Conservation (phyloP, 768 basidiomycete genomes). For the Lactifluus rugatus region DNA sequence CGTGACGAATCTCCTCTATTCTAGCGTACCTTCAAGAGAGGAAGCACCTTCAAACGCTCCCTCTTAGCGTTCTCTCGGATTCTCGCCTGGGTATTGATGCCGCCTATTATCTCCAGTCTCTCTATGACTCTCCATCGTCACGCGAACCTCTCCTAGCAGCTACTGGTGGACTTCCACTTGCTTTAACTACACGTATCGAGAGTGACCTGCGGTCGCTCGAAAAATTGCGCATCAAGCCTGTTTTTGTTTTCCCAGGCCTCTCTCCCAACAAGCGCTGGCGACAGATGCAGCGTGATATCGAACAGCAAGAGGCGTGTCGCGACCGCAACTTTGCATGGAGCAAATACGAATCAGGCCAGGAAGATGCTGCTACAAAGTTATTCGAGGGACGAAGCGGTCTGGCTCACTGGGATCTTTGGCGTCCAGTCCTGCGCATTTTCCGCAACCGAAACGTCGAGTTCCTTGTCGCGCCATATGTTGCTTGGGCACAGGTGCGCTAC, state of each 20-base stretch:
- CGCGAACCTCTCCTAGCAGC: slow-evolving; percentile 90
- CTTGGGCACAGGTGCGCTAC: slow-evolving; percentile 84
- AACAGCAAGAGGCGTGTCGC: slow-evolving; percentile 52
- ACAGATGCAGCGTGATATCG: slow-evolving; percentile 42
- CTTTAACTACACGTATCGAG: slow-evolving; percentile 82
- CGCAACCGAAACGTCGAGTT: slow-evolving; percentile 94
- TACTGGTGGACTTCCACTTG: slow-evolving; percentile 88
- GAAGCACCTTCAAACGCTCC: slow-evolving; percentile 76
- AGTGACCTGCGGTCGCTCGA: slow-evolving; percentile 85
- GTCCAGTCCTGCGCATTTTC: slow-evolving; percentile 85
- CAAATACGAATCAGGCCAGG: slow-evolving; percentile 86
- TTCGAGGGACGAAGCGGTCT: slow-evolving; percentile 70
- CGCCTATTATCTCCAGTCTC: slow-evolving; percentile 71
- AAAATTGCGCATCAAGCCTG: slow-evolving; percentile 88
- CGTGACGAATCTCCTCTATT: not conserved
- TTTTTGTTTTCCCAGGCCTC: slow-evolving; percentile 95
- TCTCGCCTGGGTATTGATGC: slow-evolving; percentile 97
- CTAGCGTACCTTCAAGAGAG: slow-evolving; percentile 79
- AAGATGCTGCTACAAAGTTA: slow-evolving; percentile 77
- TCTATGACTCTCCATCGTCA: slow-evolving; percentile 66
- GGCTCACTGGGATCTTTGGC: slow-evolving; percentile 86
- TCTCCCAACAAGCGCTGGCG: slow-evolving; percentile 68
- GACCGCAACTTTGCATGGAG: slow-evolving; percentile 83
- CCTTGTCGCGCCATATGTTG: slow-evolving; percentile 88
- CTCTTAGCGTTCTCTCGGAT: slow-evolving; percentile 74